phyloP scores from a whole-genome alignment of 2,329 filamentous ascomycete species.

The Pseudogymnoascus sp. region DNA sequence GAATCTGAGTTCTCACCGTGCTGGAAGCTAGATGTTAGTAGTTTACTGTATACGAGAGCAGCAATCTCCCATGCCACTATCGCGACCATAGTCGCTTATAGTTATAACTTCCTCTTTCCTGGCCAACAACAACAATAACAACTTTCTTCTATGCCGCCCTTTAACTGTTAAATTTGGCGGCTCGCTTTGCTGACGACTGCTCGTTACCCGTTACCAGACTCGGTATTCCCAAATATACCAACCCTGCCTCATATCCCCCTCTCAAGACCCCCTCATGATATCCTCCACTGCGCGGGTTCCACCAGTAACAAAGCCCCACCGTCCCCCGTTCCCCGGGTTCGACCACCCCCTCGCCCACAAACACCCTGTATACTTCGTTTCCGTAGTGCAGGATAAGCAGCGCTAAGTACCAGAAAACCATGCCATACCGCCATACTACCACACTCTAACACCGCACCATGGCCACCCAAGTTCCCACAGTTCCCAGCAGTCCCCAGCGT shows the following conservation, averaged over 20 bases:
- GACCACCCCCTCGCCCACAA: background rate
- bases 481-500: background rate
- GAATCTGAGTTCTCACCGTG: background rate
- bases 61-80: background rate
- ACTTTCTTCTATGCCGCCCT: background rate
- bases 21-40: background rate
- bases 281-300: background rate
- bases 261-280: background rate
- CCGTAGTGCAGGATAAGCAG: background rate
- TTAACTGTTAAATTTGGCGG: background rate
- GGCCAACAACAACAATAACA: background rate
- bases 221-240: background rate
- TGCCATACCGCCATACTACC: background rate
- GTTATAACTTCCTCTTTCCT: background rate
- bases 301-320: background rate
- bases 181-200: background rate
- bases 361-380: background rate
- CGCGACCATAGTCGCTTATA: background rate
- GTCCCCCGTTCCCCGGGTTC: slow-evolving; percentile 3
- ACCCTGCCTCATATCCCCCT: background rate
- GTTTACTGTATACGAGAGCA: background rate
- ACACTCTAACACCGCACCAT: background rate
- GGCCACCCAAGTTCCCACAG: background rate
- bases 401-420: slow-evolving; percentile 1
- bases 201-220: background rate